Base-by-base conservation (phyloP, 352 stramenopile genomes). In the Pythium utonaiense region DNA sequence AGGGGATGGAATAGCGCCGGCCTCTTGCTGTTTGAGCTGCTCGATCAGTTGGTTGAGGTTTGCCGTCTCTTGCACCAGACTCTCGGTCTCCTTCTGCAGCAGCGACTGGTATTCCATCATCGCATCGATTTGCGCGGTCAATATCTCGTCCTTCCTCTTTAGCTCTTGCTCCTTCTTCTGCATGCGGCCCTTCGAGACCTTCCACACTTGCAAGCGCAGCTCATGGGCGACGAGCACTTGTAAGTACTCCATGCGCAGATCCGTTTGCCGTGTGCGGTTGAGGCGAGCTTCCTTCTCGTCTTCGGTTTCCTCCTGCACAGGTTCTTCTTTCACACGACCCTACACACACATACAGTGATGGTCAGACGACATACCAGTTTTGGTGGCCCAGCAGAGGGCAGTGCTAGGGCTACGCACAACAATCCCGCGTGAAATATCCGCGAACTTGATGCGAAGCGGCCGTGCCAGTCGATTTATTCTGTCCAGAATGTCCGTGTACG, bases 401-500 rank as follows among this genome's bases (percentile, higher is more conserved):
- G n/a, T n/a, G n/a, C n/a, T n/a, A n/a, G n/a, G 36, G 14, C 6
- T 27, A 73, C 69, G 22, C 68, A 83, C 71, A 47, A 95, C 84
- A 69, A 95, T 93, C n/a, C 86, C 86, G 62, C 88, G 87, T 0
- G 76, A 71, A 19, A 88, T 79, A 57, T 95, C 83, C 5, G 83
- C 85, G 62, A 95, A 95, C 58, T 91, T 91, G 31, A 95, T 91
- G 7, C 77, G 76, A 13, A 95, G 64, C 25, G 86, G 86, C 16
- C 86, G 78, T 7, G 67, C 56, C 27, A 89, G 64, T 30, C 81
- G 73, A 60, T 81, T 88, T 6, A 95, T 71, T 41, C 86, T 66
- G 48, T 95, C 86, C 9, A 95, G 68, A 13, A 93, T 77, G 41
- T 95, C 83, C 3, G 65, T 75, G 64, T 93, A 95, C 13, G 83